Conservation (phyloP, 345 rosid genomes). For the Streptanthus diversifolius region DNA sequence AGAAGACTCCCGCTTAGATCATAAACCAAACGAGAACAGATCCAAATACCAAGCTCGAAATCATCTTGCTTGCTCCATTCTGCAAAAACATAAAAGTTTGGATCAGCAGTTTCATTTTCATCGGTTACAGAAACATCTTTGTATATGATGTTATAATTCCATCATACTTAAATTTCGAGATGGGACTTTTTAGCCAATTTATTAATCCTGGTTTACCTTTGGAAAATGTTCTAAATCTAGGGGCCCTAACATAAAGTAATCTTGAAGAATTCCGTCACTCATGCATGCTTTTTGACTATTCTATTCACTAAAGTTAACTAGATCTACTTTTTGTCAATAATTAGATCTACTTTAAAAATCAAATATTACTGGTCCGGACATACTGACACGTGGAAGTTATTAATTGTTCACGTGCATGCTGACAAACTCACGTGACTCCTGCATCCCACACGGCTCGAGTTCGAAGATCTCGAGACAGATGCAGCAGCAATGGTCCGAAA, state of each 20-base stretch:
- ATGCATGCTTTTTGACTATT: neutral
- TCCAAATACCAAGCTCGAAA: constrained; percentile 36
- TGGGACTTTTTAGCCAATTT: neutral
- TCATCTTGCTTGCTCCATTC: constrained; percentile 36
- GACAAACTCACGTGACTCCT: constrained; percentile 29
- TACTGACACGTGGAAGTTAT: neutral
- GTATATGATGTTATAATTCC: neutral
- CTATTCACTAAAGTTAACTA: neutral
- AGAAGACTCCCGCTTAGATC: constrained; percentile 11
- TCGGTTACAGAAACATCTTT: neutral
- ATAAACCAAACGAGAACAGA: constrained; percentile 36
- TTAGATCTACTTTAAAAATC: constrained; percentile 13
- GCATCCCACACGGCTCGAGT: constrained; percentile 18
- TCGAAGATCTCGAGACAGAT: constrained; percentile 31
- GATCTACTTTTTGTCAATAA: constrained; percentile 12
- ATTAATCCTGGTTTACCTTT: neutral
- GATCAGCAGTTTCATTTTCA: neutral
- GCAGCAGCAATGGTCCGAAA: neutral
- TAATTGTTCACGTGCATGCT: neutral
- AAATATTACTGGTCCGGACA: neutral
- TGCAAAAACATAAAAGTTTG: constrained; percentile 8
- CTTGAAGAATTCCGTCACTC: neutral
- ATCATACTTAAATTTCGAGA: neutral
- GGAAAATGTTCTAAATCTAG: neutral
- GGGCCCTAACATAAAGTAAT: neutral